Evolutionary conservation across 805 yeast species (phyloP), one percentile per base, ranked within the genome.

Genomic region (Metschnikowia rubicola): DNA sequence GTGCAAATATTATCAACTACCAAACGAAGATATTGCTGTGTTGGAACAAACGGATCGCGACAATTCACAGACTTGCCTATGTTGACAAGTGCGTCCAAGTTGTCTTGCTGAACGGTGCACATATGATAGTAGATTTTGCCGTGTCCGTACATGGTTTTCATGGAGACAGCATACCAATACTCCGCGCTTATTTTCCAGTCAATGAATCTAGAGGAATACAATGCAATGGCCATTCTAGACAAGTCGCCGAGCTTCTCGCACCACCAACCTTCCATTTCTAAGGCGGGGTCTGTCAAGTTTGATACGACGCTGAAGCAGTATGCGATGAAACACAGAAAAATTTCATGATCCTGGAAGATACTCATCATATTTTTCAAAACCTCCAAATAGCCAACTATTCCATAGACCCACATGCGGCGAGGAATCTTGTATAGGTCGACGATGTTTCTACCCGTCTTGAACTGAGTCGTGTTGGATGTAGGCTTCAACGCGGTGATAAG

Each of bases 121-220:
- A 85, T 84, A 62, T 88, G 96, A 58, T 88, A 88, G 58, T 88
- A 88, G 15, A 88, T 77, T 62, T 89, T 86, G 2, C 96, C 96
- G 58, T 84, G 90, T 2, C 94, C 91, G 59, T 83, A 87, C 52
- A 83, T 81, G 12, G 86, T 78, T 55, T 79, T 78, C 79, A 86
- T 78, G 3, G 95, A 83, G 28, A 80, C 73, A 26, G 80, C 73
- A 59, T 88, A 88, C 96, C 96, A 88, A 62, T 81, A 81, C 62
- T 86, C 90, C 1, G 95, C 85, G 47, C 88, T 78, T 15, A 83
- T 65, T 62, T 87, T 86, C 96, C 96, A 88, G 64, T 88, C 96
- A 53, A 87, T 86, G 60, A 79, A 84, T 42, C 85, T 78, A 2
- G 90, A 83, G 8, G 90, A 84, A 57, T 86, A 87, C 37, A 88